Percentiles rank a stretch among this genome's conserved stretches.
Evolutionary conservation across 2,329 filamentous ascomycete genomes (phyloP).

Genomic region (Exophiala aquamarina): DNA sequence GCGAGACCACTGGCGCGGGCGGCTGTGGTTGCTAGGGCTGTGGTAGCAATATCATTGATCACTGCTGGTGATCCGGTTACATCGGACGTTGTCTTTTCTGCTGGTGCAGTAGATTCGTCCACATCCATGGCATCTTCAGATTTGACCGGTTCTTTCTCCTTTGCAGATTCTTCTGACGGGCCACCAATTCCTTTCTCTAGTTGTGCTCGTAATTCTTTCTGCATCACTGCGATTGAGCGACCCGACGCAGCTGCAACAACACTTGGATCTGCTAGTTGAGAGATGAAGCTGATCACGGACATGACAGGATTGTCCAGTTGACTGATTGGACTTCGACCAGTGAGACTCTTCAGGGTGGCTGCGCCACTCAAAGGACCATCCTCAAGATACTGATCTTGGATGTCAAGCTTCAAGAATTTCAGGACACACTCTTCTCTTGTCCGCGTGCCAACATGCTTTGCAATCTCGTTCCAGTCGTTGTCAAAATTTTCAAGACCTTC

Average conservation of each 20-base stretch:
- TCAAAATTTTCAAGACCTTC: slow-evolving; percentile 92
- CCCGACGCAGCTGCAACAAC: slow-evolving; percentile 89
- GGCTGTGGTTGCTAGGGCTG: slow-evolving; percentile 82
- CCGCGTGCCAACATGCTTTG: slow-evolving; percentile 86
- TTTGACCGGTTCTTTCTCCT: slow-evolving; percentile 41
- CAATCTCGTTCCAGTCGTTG: slow-evolving; percentile 91
- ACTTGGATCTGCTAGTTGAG: slow-evolving; percentile 83
- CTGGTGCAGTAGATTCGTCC: slow-evolving; percentile 38
- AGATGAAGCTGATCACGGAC: slow-evolving; percentile 92
- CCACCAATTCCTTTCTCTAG: slow-evolving; percentile 62
- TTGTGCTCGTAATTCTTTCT: slow-evolving; percentile 73
- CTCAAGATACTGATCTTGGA: slow-evolving; percentile 95
- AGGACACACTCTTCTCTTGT: slow-evolving; percentile 95
- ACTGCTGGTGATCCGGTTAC: slow-evolving; percentile 65
- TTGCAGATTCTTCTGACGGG: slow-evolving; percentile 51
- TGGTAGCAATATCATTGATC: slow-evolving; percentile 60
- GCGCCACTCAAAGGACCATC: slow-evolving; percentile 64
- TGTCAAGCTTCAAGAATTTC: slow-evolving; percentile 93
- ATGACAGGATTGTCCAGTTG: slow-evolving; percentile 95
- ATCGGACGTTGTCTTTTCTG: slow-evolving; percentile 21
- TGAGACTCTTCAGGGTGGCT: slow-evolving; percentile 66
- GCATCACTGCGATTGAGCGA: slow-evolving; percentile 83
- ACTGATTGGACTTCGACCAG: slow-evolving; percentile 83
- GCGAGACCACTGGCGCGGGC: slow-evolving; percentile 84
- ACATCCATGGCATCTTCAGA: slow-evolving; percentile 63